Percentiles rank a stretch among this genome's conserved stretches.
Evolutionary conservation across 176 grass and related monocot genomes (phyloP).

Genomic region (Echinochloa phyllopogon): DNA sequence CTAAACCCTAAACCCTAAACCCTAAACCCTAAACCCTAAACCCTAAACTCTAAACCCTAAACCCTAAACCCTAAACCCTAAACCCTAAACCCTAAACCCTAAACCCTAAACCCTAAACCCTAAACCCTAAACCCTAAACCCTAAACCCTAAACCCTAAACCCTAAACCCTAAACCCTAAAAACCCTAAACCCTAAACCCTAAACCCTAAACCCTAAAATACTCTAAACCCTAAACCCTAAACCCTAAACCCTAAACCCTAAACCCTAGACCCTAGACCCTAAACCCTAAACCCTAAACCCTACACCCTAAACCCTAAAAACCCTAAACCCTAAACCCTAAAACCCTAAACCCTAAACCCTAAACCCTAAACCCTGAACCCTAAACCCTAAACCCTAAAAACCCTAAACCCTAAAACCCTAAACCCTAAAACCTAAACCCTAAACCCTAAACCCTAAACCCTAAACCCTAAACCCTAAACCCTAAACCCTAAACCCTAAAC

Average conservation of each 20-base stretch:
- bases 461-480: constrained; percentile 17
- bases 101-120: constrained; percentile 42
- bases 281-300: constrained; percentile 30
- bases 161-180: constrained; percentile 16
- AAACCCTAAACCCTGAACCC: too few species aligned
- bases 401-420: too few species aligned
- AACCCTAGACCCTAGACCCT: constrained; percentile 37
- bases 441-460: constrained; percentile 15
- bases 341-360: too few species aligned
- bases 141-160: constrained; percentile 30
- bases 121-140: constrained; percentile 35
- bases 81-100: constrained; percentile 9
- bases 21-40: constrained; percentile 5
- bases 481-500: constrained; percentile 18
- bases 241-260: constrained; percentile 33
- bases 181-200: constrained; percentile 13
- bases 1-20: neutral
- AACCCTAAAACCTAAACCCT: too few species aligned
- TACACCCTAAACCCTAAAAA: too few species aligned
- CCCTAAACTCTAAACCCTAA: constrained; percentile 5
- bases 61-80: neutral
- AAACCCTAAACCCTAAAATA: too few species aligned
- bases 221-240: constrained; percentile 29
- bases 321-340: too few species aligned
- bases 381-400: too few species aligned